These are phyloP conservation scores for Neocatenulostroma microsporum DNA, from an alignment of 2,329 filamentous ascomycete genomes.

Conservation along the genomic window DNA sequence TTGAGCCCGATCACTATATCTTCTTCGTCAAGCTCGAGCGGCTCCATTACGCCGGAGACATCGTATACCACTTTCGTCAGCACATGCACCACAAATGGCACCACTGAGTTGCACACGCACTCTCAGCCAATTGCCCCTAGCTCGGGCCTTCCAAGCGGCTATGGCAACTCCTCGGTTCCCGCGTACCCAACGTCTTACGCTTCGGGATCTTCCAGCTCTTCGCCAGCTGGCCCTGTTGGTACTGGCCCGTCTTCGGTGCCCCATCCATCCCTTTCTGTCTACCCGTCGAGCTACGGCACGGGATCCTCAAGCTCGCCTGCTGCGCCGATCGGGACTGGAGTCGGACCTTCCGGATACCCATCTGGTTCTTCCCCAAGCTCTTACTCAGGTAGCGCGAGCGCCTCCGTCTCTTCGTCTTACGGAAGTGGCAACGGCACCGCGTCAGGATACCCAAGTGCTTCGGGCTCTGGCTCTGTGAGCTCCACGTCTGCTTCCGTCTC, in stretches of 20 bases:
- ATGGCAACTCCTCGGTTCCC: background rate
- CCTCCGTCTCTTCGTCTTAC: too few relatives aligned
- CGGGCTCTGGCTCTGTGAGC: background rate
- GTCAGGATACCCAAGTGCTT: background rate
- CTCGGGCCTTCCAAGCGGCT: background rate
- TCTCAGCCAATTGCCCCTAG: background rate
- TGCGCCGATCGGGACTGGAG: too few relatives aligned
- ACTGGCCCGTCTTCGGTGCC: background rate
- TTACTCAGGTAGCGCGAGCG: too few relatives aligned
- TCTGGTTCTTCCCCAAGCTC: background rate
- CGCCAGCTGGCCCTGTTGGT: background rate
- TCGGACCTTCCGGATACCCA: too few relatives aligned
- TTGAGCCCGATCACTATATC: background rate
- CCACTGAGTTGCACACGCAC: conserved; percentile 5
- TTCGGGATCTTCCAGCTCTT: background rate
- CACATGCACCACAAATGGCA: conserved; percentile 6
- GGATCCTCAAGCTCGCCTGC: too few relatives aligned
- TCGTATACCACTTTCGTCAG: conserved; percentile 1
- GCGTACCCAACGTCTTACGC: background rate
- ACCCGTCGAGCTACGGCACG: too few relatives aligned
- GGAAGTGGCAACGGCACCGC: background rate
- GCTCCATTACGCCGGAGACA: background rate
- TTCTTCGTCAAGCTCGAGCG: background rate
- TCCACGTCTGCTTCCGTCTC: background rate
- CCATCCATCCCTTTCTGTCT: background rate